Evolutionary conservation across 202 grass and related monocot species (phyloP).

Genomic region (Brachypodium distachyon): DNA sequence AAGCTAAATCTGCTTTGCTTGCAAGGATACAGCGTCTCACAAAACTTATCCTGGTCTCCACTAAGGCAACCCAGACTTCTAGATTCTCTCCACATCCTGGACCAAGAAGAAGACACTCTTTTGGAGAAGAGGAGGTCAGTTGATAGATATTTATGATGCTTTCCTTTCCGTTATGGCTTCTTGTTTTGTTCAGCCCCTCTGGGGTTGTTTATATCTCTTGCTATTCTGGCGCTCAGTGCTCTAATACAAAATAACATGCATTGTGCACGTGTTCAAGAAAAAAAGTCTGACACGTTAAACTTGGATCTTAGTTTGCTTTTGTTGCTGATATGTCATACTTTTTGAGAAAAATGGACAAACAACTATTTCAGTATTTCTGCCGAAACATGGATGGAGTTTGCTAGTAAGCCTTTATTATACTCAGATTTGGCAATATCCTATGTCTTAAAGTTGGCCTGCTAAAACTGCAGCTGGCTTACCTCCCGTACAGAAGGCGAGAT

Average conservation of each 20-base stretch:
- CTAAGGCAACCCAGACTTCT: constrained; percentile 64
- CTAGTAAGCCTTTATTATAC: not conserved
- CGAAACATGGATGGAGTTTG: constrained; percentile 11
- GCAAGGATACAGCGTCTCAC: constrained; percentile 92
- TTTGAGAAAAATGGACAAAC: not conserved
- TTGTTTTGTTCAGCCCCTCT: too few relatives aligned
- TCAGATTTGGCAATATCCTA: not conserved
- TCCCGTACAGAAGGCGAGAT: constrained; percentile 92
- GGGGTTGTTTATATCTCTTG: too few relatives aligned
- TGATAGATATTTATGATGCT: constrained; percentile 2
- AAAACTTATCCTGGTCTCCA: constrained; percentile 97
- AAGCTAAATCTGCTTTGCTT: constrained; percentile 94
- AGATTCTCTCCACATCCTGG: constrained; percentile 78
- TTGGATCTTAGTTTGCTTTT: constrained; percentile 6
- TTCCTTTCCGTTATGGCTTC: too few relatives aligned
- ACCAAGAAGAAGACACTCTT: constrained; percentile 90
- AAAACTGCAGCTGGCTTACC: constrained; percentile 82
- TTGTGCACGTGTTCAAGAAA: too few relatives aligned
- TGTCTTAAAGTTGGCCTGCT: constrained; percentile 18
- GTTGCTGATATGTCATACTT: constrained; percentile 17
- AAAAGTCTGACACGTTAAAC: too few relatives aligned
- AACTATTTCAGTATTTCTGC: not conserved
- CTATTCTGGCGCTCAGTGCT: too few relatives aligned
- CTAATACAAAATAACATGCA: too few relatives aligned
- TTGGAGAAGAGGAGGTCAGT: constrained; percentile 97